Evolutionary conservation across 768 basidiomycete genomes (phyloP).

Genomic region (Agrocybe praecox): DNA sequence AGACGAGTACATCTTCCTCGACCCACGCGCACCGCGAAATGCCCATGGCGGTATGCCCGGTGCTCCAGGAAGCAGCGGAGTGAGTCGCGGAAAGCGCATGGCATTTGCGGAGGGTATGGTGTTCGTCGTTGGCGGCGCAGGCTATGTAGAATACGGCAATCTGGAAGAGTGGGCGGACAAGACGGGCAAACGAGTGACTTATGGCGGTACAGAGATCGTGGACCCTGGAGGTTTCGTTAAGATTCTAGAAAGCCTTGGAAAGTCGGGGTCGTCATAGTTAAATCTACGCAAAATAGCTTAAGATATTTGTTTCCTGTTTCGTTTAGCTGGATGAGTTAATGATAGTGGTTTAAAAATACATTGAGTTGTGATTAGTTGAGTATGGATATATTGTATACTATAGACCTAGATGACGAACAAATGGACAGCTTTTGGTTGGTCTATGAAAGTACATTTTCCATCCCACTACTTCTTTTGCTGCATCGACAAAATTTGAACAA

Average conservation of each 20-base stretch:
- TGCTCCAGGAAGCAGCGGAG: constrained; percentile 48
- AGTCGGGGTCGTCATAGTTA: constrained; percentile 26
- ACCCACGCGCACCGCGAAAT: constrained; percentile 80
- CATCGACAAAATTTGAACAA: constrained; percentile 80
- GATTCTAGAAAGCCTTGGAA: constrained; percentile 68
- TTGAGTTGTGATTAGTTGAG: not conserved
- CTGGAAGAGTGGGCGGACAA: constrained; percentile 89
- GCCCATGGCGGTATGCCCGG: constrained; percentile 53
- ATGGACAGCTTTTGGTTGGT: not conserved
- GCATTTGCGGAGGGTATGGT: constrained; percentile 88
- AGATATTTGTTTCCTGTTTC: not conserved
- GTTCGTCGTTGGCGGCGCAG: constrained; percentile 95
- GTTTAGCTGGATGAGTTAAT: not conserved
- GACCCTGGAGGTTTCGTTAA: constrained; percentile 86
- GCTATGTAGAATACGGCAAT: constrained; percentile 97
- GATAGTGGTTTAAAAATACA: constrained; percentile 8
- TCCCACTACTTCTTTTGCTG: constrained; percentile 51
- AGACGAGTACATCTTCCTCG: constrained; percentile 93
- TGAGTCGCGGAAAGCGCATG: constrained; percentile 52
- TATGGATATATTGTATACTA: constrained; percentile 7
- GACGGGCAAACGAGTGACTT: constrained; percentile 84
- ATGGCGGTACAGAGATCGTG: constrained; percentile 95
- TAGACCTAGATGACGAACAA: not conserved
- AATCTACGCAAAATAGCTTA: not conserved
- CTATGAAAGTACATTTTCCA: not conserved